Evolutionary conservation across 441 rosid species (phyloP), one percentile per base, ranked within the genome.

Genomic region (Viola pubescens): DNA sequence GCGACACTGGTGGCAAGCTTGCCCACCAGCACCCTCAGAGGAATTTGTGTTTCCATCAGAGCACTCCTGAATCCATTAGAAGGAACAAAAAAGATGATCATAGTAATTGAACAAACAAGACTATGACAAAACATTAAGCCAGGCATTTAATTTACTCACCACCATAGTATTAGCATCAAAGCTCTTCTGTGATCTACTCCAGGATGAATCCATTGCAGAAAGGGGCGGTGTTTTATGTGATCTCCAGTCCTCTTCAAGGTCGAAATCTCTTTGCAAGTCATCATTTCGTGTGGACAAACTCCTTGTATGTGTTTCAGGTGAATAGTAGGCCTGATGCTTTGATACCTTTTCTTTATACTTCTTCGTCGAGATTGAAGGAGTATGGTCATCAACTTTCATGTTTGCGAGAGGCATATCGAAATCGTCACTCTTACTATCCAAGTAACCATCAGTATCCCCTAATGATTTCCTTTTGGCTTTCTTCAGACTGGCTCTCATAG

Each of bases 1-100:
- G 44, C 72, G 82, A 70, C 98, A 94, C 40, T 87, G 96, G 77
- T 94, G 98, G 60, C 98, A 94, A 62, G 77, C 67, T 67, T 83
- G 80, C 40, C 95, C 91, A 51, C 87, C 79, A 50, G 77, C 78
- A 67, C 86, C 92, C 75, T 78, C 87, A 38, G 89, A 86, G 13
- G 82, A 80, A 67, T 88, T 83, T 58, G 82, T 71, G 72, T 79
- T 81, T 54, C 73, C 85, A 64, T 75, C 85, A 69, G 92, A 84
- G 68, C 79, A 77, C 53, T 81, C 97, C 97, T 89, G 78, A 49
- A 65, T 70, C 64, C 55, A 63, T 64, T 54, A 38, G 19, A 37
- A 54, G 44, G 54, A 58, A 57, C 53, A 68, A 49, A 61, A 59
- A 46, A 61, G 59, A 58, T 53, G 57, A 14, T 10, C 45, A 54